These are phyloP conservation scores for Candida alai DNA, from an alignment of 805 yeast genomes.

Conservation along the genomic window DNA sequence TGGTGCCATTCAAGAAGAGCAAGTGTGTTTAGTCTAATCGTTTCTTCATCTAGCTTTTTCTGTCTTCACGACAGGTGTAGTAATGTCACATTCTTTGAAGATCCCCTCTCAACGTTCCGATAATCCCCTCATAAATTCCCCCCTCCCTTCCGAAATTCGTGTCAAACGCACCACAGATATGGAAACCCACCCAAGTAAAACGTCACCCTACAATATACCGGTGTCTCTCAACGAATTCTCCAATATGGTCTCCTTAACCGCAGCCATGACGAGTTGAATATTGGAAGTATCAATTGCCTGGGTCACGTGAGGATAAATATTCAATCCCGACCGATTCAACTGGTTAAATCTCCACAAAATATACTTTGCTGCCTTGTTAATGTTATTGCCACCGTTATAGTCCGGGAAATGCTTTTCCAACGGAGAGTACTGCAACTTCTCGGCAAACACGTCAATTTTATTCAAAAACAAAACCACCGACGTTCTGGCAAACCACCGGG, in stretches of 20 bases:
- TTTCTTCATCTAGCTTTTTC: too few species aligned
- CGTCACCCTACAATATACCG: constrained; percentile 62
- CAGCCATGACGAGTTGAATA: constrained; percentile 80
- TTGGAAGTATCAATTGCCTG: constrained; percentile 94
- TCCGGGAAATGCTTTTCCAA: constrained; percentile 83
- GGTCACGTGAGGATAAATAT: constrained; percentile 85
- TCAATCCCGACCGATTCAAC: constrained; percentile 75
- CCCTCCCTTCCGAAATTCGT: too few species aligned
- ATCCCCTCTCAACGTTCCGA: too few species aligned
- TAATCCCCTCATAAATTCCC: too few species aligned
- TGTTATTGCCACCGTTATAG: constrained; percentile 85
- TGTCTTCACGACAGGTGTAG: too few species aligned
- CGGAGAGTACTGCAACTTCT: constrained; percentile 78
- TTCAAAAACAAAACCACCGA: constrained; percentile 83
- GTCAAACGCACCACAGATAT: too few species aligned
- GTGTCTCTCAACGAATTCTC: constrained; percentile 74
- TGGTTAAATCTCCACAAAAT: constrained; percentile 87
- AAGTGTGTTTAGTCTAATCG: too few species aligned
- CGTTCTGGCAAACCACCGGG: constrained; percentile 87
- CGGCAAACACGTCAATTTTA: constrained; percentile 86
- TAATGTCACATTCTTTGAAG: too few species aligned
- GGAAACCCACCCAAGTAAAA: too few species aligned
- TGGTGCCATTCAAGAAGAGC: too few species aligned
- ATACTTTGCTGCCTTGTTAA: constrained; percentile 87
- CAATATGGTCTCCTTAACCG: constrained; percentile 74